Percentiles rank a stretch among this genome's conserved stretches.
Evolutionary conservation across 2,329 filamentous ascomycete species (phyloP).

Genomic region (Colletotrichum orbiculare): DNA sequence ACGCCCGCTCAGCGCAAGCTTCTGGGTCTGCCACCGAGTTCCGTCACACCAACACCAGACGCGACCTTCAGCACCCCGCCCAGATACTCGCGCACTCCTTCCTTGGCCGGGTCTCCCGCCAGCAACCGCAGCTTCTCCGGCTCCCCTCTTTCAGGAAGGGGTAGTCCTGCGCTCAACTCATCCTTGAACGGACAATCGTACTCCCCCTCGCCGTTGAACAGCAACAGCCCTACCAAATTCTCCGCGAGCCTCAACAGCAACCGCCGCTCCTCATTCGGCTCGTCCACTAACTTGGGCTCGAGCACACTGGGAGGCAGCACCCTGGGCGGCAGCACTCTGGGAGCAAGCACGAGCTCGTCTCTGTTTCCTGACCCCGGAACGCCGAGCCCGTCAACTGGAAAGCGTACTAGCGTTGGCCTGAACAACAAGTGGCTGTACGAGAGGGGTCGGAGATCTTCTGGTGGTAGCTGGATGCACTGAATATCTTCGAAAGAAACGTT

Average conservation of each 20-base stretch:
- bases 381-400: constrained; percentile 74
- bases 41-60: constrained; percentile 71
- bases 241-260: constrained; percentile 59
- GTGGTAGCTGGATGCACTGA: constrained; percentile 34
- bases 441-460: constrained; percentile 71
- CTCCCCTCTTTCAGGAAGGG: constrained; percentile 68
- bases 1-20: constrained; percentile 89
- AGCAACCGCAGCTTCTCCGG: constrained; percentile 67
- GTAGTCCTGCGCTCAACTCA: constrained; percentile 56
- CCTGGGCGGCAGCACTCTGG: constrained; percentile 49
- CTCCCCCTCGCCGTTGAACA: constrained; percentile 51
- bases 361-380: constrained; percentile 71
- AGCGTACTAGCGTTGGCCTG: constrained; percentile 78
- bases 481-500: too few species aligned
- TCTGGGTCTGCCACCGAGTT: constrained; percentile 80
- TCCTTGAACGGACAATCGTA: constrained; percentile 58
- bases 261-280: constrained; percentile 71
- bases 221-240: constrained; percentile 72
- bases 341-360: constrained; percentile 53
- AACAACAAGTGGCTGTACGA: constrained; percentile 98
- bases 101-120: constrained; percentile 70
- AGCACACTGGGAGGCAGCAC: constrained; percentile 49
- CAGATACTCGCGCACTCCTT: constrained; percentile 82
- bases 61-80: constrained; percentile 84
- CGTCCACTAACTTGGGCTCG: constrained; percentile 61